These are phyloP conservation scores for Taphrina populina DNA, from an alignment of 1,139 yeast genomes.

Conservation along the genomic window DNA sequence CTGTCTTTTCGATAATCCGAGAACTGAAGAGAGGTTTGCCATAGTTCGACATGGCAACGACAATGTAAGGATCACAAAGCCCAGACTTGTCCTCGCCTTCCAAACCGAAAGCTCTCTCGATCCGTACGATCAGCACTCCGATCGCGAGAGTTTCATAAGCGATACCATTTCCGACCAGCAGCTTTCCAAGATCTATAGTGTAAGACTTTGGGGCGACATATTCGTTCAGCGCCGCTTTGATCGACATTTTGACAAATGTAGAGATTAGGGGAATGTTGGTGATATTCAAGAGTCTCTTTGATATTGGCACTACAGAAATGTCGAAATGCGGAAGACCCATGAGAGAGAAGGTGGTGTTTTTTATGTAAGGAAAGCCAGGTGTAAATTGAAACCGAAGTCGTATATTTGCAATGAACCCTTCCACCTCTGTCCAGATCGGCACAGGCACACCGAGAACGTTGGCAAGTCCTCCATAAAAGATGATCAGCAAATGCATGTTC, in stretches of 20 bases:
- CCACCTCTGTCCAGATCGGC: constrained; percentile 32
- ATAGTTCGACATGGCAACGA: constrained; percentile 25
- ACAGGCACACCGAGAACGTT: constrained; percentile 28
- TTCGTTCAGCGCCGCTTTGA: constrained; percentile 31
- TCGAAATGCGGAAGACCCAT: constrained; percentile 33
- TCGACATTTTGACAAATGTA: constrained; percentile 28
- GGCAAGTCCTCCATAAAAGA: constrained; percentile 31
- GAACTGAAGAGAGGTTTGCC: constrained; percentile 31
- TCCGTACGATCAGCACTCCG: constrained; percentile 21
- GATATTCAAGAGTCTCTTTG: constrained; percentile 16
- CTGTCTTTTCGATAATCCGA: constrained; percentile 26
- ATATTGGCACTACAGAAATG: constrained; percentile 32
- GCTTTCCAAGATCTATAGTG: constrained; percentile 27
- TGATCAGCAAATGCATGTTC: constrained; percentile 29
- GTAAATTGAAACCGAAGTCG: constrained; percentile 32
- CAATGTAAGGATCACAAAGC: constrained; percentile 27
- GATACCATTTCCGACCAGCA: constrained; percentile 27
- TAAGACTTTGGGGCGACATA: constrained; percentile 32
- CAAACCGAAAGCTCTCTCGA: constrained; percentile 20
- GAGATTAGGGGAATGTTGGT: constrained; percentile 31
- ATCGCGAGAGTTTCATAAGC: constrained; percentile 28
- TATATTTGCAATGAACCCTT: constrained; percentile 23
- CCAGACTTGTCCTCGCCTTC: constrained; percentile 23
- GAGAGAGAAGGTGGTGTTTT: constrained; percentile 30
- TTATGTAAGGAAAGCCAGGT: constrained; percentile 33